Evolutionary conservation across 148 eudicot genomes (phyloP).

Genomic region (Rhododendron vialii): DNA sequence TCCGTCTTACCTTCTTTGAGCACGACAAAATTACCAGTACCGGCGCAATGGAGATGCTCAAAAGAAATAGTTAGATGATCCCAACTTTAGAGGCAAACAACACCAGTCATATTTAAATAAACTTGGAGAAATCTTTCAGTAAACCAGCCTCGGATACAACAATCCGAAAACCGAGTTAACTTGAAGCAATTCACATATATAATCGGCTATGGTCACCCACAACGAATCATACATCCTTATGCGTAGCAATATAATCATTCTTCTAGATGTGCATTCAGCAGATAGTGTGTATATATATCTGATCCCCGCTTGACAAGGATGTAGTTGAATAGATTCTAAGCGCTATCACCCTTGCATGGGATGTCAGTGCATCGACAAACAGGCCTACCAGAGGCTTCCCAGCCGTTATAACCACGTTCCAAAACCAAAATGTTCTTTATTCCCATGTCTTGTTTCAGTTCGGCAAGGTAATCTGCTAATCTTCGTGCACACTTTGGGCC

Average conservation of each 20-base stretch:
- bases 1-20: not conserved
- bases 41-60: not conserved
- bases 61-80: not conserved
- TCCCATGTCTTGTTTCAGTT: slow-evolving; percentile 47
- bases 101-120: not conserved
- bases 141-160: not conserved
- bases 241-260: not conserved
- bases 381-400: slow-evolving; percentile 95
- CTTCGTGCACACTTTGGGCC: slow-evolving; percentile 91
- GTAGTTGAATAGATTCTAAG: slow-evolving; percentile 8
- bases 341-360: slow-evolving; percentile 6
- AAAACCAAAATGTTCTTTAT: slow-evolving; percentile 65
- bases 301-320: not conserved
- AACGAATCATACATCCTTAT: not conserved
- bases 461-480: slow-evolving; percentile 65
- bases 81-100: not conserved
- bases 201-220: not conserved
- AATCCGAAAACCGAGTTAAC: not conserved
- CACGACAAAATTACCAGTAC: not conserved
- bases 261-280: not conserved
- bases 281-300: not conserved
- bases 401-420: slow-evolving; percentile 87
- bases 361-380: slow-evolving; percentile 71
- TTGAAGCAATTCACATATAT: not conserved
- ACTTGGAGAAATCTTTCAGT: not conserved